phyloP scores from a whole-genome alignment of 176 grass and related monocot genomes.

The Echinochloa phyllopogon region DNA sequence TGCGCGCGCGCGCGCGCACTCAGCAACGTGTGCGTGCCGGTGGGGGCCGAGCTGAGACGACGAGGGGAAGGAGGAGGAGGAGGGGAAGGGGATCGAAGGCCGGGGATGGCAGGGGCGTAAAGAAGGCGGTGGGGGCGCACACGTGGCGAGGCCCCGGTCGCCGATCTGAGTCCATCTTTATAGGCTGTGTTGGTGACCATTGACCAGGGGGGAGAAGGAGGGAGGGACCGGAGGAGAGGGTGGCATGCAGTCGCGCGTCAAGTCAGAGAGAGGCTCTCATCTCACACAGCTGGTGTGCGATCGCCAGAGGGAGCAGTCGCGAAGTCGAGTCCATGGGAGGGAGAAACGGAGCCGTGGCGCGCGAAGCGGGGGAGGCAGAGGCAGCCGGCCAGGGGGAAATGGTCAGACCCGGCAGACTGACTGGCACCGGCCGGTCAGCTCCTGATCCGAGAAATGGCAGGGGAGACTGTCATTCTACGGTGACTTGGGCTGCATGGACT shows the following conservation, averaged over 20 bases:
- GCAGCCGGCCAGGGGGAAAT: background rate
- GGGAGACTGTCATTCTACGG: background rate
- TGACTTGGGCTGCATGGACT: background rate
- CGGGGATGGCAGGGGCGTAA: slow-evolving; percentile 23
- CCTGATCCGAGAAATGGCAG: slow-evolving; percentile 34
- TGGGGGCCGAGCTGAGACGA: background rate
- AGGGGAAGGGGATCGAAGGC: slow-evolving; percentile 27
- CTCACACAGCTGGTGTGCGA: background rate
- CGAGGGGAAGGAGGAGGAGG: background rate
- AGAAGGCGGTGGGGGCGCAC: slow-evolving; percentile 39
- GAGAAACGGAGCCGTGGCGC: background rate
- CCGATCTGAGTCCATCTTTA: slow-evolving; percentile 50
- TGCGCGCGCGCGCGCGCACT: no score
- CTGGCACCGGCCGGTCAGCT: slow-evolving; percentile 9
- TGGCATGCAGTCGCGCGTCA: background rate
- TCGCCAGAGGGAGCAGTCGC: background rate
- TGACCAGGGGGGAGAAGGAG: slow-evolving; percentile 7
- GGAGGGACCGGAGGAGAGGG: background rate
- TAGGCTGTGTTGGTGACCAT: slow-evolving; percentile 51
- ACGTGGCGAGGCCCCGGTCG: slow-evolving; percentile 38
- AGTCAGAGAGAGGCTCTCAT: background rate
- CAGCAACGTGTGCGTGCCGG: no score
- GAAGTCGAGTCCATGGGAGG: background rate
- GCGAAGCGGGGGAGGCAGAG: background rate
- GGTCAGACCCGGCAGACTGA: slow-evolving; percentile 19